Evolutionary conservation across 2,329 filamentous ascomycete species (phyloP).

Genomic region (Nemania diffusa): DNA sequence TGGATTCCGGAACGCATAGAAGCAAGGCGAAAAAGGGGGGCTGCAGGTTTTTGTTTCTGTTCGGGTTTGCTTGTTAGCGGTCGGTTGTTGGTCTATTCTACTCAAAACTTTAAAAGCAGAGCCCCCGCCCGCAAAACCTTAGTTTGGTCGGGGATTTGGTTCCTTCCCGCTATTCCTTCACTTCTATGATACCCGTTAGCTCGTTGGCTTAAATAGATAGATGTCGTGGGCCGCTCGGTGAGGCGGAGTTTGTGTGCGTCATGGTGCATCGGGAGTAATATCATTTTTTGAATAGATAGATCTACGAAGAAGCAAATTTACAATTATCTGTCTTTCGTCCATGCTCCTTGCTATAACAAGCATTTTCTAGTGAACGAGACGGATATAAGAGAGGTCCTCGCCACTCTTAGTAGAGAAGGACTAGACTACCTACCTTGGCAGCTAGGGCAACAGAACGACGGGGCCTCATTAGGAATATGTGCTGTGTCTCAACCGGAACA

Average conservation of each 20-base stretch:
- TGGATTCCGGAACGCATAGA: constrained; percentile 2
- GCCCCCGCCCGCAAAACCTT: not conserved
- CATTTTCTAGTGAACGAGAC: not conserved
- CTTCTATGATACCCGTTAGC: constrained; percentile 3
- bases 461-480: not conserved
- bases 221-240: not conserved
- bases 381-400: not conserved
- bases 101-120: not conserved
- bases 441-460: too few species aligned
- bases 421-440: not conserved
- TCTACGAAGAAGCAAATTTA: not conserved
- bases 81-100: not conserved
- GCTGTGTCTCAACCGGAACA: not conserved
- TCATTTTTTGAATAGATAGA: not conserved
- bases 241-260: not conserved
- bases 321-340: not conserved
- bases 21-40: not conserved
- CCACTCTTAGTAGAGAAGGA: not conserved
- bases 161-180: not conserved
- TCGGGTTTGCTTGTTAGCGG: not conserved
- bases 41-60: not conserved
- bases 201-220: constrained; percentile 3
- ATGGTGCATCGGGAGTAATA: not conserved
- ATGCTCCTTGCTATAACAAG: not conserved
- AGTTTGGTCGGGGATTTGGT: not conserved